A percentile compares a stretch with the other conserved stretches of the same genome.
These are phyloP conservation scores for Cytospora leucostoma DNA, from an alignment of 2,329 filamentous ascomycete species.

Conservation along the genomic window DNA sequence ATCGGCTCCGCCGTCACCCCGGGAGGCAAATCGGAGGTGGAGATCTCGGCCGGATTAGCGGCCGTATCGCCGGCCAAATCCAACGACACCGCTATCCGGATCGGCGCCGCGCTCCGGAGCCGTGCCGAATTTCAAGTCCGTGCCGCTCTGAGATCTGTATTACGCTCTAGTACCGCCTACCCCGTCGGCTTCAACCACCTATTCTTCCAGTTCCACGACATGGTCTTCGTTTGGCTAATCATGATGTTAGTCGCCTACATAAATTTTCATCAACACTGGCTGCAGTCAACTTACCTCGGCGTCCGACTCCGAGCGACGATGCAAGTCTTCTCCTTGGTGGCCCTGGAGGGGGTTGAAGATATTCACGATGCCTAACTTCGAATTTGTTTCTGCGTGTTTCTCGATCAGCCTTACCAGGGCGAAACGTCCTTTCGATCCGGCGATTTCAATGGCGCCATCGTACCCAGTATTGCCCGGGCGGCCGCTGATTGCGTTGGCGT, in stretches of 20 bases:
- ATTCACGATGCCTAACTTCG: neutral
- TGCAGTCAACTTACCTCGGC: neutral
- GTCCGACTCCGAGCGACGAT: neutral
- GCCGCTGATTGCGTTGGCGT: constrained; percentile 8
- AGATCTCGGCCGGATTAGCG: too few relatives aligned
- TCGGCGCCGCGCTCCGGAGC: too few relatives aligned
- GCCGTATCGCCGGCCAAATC: too few relatives aligned
- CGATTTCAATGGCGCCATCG: neutral
- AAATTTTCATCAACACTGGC: neutral
- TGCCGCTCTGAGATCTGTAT: too few relatives aligned
- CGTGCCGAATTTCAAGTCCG: too few relatives aligned
- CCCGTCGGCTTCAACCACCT: too few relatives aligned
- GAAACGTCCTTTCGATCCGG: fast-evolving
- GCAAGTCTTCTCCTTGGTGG: neutral
- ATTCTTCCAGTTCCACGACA: neutral
- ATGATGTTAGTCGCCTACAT: neutral
- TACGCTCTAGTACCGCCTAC: too few relatives aligned
- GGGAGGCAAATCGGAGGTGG: too few relatives aligned
- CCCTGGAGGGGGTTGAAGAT: neutral
- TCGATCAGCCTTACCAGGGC: neutral
- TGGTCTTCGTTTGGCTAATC: neutral
- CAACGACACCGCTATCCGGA: too few relatives aligned
- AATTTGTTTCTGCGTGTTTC: neutral
- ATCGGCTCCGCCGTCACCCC: too few relatives aligned
- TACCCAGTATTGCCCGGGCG: neutral